Conservation (phyloP, 371 early-diverging fungal genomes). For the Umbelopsis sp. region DNA sequence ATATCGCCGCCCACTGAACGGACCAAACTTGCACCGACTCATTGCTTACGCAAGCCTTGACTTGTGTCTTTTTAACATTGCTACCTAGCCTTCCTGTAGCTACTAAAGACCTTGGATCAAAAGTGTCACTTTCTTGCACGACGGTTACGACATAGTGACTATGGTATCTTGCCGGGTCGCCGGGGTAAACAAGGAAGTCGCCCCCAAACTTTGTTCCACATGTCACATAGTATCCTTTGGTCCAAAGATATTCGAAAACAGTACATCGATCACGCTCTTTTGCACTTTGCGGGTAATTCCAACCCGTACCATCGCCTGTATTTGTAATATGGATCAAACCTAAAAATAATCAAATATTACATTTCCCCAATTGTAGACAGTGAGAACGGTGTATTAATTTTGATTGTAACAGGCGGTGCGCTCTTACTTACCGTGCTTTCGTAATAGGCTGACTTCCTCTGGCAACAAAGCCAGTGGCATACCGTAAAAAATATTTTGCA, state of each 20-base stretch:
- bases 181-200: conserved; percentile 62
- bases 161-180: conserved; percentile 59
- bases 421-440: conserved; percentile 39
- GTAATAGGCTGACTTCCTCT: conserved; percentile 55
- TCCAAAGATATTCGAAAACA: conserved; percentile 60
- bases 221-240: conserved; percentile 52
- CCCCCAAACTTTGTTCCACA: conserved; percentile 69
- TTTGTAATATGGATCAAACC: conserved; percentile 21
- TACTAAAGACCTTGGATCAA: conserved; percentile 44
- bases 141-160: conserved; percentile 53
- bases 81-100: conserved; percentile 56
- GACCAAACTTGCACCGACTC: conserved; percentile 2
- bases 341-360: background rate
- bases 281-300: conserved; percentile 32
- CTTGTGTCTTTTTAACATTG: conserved; percentile 53
- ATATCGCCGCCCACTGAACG: conserved; percentile 3
- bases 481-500: conserved; percentile 58
- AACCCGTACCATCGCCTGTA: conserved; percentile 12
- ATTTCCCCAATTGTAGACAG: background rate
- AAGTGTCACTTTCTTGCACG: conserved; percentile 17
- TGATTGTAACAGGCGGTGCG: background rate
- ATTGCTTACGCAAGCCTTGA: conserved; percentile 11
- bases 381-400: background rate
- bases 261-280: conserved; percentile 33
- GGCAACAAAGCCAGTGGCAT: conserved; percentile 54